Percentiles rank a stretch among this genome's conserved stretches.
These are phyloP conservation scores for Pseudovirgaria hyperparasitica DNA, from an alignment of 2,329 filamentous ascomycete species.

Conservation along the genomic window DNA sequence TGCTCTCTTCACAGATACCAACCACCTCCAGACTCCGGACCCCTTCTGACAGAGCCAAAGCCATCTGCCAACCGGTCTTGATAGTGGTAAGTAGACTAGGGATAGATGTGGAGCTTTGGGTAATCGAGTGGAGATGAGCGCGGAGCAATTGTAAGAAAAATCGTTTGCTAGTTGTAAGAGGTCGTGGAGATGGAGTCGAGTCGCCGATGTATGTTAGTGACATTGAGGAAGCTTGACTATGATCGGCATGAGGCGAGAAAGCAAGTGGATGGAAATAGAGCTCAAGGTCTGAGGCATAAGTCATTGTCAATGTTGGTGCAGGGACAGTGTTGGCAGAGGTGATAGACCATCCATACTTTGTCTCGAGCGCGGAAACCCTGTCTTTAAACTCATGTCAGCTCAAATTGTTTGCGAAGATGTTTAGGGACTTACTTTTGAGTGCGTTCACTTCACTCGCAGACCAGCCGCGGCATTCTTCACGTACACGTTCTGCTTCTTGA, in stretches of 20 bases:
- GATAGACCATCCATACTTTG: conserved; percentile 58
- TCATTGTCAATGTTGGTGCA: conserved; percentile 50
- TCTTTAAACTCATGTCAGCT: conserved; percentile 37
- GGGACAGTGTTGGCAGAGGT: conserved; percentile 47
- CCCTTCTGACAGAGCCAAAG: conserved; percentile 45
- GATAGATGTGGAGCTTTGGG: conserved; percentile 44
- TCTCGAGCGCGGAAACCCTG: conserved; percentile 53
- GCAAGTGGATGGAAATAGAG: conserved; percentile 56
- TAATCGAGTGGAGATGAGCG: conserved; percentile 50
- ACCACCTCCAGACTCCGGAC: conserved; percentile 49
- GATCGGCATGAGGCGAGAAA: conserved; percentile 36
- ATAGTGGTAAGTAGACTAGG: conserved; percentile 47
- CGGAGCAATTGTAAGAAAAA: conserved; percentile 65
- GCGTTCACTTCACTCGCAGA: conserved; percentile 65
- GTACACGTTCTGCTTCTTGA: conserved; percentile 65
- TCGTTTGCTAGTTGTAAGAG: conserved; percentile 52
- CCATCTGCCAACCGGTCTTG: conserved; percentile 52
- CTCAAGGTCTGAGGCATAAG: conserved; percentile 59
- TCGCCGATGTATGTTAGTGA: conserved; percentile 59
- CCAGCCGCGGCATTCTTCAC: conserved; percentile 85
- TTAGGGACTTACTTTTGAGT: conserved; percentile 54
- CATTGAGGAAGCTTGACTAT: too few species aligned
- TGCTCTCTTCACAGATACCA: conserved; percentile 51
- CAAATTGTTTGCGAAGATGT: not conserved
- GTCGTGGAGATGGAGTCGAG: conserved; percentile 39